Evolutionary conservation across 83 land plant species (phyloP), one percentile per base, ranked within the genome.

Genomic region (Thuja plicata): DNA sequence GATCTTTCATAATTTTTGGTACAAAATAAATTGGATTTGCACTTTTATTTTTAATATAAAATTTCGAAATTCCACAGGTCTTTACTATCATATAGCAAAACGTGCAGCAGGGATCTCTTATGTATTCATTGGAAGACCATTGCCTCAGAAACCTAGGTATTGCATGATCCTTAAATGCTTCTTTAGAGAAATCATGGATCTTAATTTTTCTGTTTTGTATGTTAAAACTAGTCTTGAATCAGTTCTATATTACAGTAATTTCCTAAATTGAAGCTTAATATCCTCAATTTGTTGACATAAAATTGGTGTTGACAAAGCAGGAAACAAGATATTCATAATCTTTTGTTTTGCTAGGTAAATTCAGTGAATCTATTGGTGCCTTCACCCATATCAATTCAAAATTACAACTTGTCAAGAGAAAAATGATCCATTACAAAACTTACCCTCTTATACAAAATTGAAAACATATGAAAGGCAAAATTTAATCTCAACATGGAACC

Each of bases 81-180:
- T 97, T 8, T 97, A 98, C 90, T 98, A 97, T 88, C 99, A 98
- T 88, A 89, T 98, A 90, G 95, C 97, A 76, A 98, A 98, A 87
- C 97, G 99, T 87, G 94, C 95, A 43, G 94, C 99, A 46, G 96
- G 99, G 57, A 97, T 98, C 71, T 97, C 92, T 34, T 97, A 96
- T 91, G 96, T 95, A 32, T 96, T 95, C 90, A 94, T 97, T 92
- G 99, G 99, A 50, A 98, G 95, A 89, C 94, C 97, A 90, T 87
- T 88, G n/a, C 94, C 97, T 88, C 98, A 98, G 88, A 92, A 97
- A 86, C 99, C 98, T 34, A 95, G 98, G 99, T 97, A 91, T 80
- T 77, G 2, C 30, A 27, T 83, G 8, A 74, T 43, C 52, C 66
- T 52, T 17, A 78, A 57, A 70, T 82, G 81, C 77, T 34, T 37